Evolutionary conservation across 2,329 filamentous ascomycete genomes (phyloP).

Genomic region (Microcyclospora pomicola): DNA sequence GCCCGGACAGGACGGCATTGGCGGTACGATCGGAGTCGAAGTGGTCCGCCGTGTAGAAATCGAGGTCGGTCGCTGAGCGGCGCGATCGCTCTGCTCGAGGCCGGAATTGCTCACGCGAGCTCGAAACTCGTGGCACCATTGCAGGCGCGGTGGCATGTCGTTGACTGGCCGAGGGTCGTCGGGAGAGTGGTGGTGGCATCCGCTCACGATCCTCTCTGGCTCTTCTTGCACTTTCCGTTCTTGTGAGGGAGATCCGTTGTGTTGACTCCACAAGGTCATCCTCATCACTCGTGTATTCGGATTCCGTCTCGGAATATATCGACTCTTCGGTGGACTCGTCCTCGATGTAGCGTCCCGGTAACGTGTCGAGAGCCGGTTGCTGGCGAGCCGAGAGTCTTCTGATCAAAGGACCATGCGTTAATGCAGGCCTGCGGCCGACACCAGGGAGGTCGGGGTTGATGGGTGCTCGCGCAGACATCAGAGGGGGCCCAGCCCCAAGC

Average conservation of each 20-base stretch:
- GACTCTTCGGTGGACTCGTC: slow-evolving; percentile 2
- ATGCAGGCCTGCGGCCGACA: slow-evolving; percentile 4
- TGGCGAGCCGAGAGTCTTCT: slow-evolving; percentile 3
- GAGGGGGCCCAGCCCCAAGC: background rate
- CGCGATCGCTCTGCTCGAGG: slow-evolving; percentile 3
- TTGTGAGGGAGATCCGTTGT: background rate
- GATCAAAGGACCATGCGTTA: background rate
- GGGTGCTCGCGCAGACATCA: slow-evolving; percentile 11
- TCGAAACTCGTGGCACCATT: slow-evolving; percentile 1
- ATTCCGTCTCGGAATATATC: slow-evolving; percentile 1
- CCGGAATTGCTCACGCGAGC: slow-evolving; percentile 2
- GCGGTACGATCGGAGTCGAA: slow-evolving; percentile 15
- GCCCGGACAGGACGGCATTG: slow-evolving; percentile 9
- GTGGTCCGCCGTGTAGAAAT: slow-evolving; percentile 11
- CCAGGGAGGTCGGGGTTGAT: slow-evolving; percentile 9
- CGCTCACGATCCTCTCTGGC: slow-evolving; percentile 6
- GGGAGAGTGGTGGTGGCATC: slow-evolving; percentile 8
- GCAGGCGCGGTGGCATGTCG: slow-evolving; percentile 4
- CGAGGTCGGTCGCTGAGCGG: slow-evolving; percentile 9
- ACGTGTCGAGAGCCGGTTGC: background rate
- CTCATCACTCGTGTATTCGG: slow-evolving; percentile 1
- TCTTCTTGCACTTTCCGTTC: slow-evolving; percentile 3
- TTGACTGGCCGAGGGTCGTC: slow-evolving; percentile 6
- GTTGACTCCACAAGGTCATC: too few relatives aligned
- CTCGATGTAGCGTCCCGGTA: slow-evolving; percentile 1